Evolutionary conservation across 2,329 filamentous ascomycete genomes (phyloP), one percentile per base, ranked within the genome.

Genomic region (Tolypocladium album): DNA sequence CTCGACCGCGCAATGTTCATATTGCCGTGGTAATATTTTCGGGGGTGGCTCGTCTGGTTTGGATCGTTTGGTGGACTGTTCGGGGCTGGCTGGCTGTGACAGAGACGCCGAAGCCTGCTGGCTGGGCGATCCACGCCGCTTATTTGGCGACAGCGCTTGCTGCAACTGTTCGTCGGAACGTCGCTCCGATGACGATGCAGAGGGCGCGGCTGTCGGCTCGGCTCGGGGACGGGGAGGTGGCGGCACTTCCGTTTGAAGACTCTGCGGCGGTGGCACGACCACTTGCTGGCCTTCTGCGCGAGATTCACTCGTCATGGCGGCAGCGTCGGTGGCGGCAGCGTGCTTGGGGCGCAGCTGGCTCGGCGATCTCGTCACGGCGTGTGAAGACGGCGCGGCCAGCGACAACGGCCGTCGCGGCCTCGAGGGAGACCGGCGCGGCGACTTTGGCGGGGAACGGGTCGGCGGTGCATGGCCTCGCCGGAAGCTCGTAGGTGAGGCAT

Each of bases 1-100:
- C 68, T 92, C 89, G 11, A 90, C 84, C 45, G 88, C 80, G 71
- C 90, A 96, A 13, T 86, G 78, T 72, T 96, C 91, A 72, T 99
- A 99, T 67, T 82, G 81, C 61, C 82, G 74, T 1, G 94, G 89
- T 70, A 94, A 68, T 11, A 81, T 66, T 68, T 86, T 88, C 47
- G 81, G 76, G 9, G 81, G 78, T 8, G 72, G 74, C 17, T 75
- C 72, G 53, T 80, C 80, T 40, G 79, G 76, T 64, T 77, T 81
- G 38, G 78, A 71, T 52, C 85, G 79, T 69, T 88, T 88, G 7
- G 69, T 65, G 61, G 39, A 60, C 12, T 40, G 58, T 4, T 56
- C 42, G 17, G 56, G 38, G 17, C 22, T 58, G 17, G 52, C 59
- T 17, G 62, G 31, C 27, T 39, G 53, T 36, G 59, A 55, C 27